Evolutionary conservation across 2,329 filamentous ascomycete genomes (phyloP).

Genomic region (Cladosporium colombiae): DNA sequence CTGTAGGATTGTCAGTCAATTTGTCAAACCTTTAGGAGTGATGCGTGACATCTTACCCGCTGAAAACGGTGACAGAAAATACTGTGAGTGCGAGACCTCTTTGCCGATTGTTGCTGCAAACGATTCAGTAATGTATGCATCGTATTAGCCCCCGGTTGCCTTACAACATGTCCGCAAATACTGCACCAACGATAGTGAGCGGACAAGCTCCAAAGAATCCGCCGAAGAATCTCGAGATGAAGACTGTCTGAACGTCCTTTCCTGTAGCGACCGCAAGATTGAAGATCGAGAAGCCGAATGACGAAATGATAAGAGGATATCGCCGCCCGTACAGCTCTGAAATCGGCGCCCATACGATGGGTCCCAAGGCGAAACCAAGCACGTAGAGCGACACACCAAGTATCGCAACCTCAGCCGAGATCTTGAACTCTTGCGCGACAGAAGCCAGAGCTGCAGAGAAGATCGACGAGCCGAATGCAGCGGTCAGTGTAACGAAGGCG

Average conservation of each 20-base stretch:
- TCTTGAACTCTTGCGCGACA: slow-evolving; percentile 46
- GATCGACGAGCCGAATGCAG: slow-evolving; percentile 63
- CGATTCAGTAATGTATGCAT: neutral
- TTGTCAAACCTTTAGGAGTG: too few species aligned
- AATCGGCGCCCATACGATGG: slow-evolving; percentile 45
- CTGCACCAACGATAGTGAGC: slow-evolving; percentile 46
- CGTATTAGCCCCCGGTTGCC: neutral
- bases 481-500: slow-evolving; percentile 70
- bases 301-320: slow-evolving; percentile 45
- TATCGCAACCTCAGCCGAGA: slow-evolving; percentile 48
- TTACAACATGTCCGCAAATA: slow-evolving; percentile 47
- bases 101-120: slow-evolving; percentile 30
- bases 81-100: slow-evolving; percentile 43
- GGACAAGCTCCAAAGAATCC: slow-evolving; percentile 49
- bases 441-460: slow-evolving; percentile 49
- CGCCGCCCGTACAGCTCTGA: slow-evolving; percentile 50
- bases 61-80: slow-evolving; percentile 42
- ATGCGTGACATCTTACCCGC: slow-evolving; percentile 21
- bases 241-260: slow-evolving; percentile 41
- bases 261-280: slow-evolving; percentile 49
- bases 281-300: slow-evolving; percentile 48
- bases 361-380: slow-evolving; percentile 31
- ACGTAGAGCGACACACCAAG: slow-evolving; percentile 50
- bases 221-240: slow-evolving; percentile 39
- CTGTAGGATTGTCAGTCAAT: slow-evolving; percentile 22